Percentiles rank a stretch among this genome's conserved stretches.
These are phyloP conservation scores for Aspergillus ustus DNA, from an alignment of 2,329 filamentous ascomycete species.

Conservation along the genomic window DNA sequence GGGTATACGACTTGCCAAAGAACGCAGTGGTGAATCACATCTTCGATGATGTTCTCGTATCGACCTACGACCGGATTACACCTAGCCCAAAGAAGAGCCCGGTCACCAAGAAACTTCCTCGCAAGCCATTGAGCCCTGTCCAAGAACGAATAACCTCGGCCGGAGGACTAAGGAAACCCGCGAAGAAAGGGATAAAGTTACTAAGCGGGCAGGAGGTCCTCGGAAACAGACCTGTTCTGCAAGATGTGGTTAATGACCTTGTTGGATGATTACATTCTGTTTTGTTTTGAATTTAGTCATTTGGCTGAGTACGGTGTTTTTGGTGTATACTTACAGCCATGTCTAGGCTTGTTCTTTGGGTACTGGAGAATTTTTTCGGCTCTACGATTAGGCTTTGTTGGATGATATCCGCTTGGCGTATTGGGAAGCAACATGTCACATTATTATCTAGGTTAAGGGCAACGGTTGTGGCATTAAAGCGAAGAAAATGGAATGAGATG, in stretches of 20 bases:
- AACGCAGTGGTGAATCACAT: constrained; percentile 69
- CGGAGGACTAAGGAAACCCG: constrained; percentile 56
- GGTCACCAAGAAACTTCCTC: constrained; percentile 27
- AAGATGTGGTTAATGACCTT: constrained; percentile 76
- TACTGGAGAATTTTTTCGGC: neutral
- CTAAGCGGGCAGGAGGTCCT: constrained; percentile 59
- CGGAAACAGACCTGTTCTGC: constrained; percentile 69
- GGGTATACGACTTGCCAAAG: constrained; percentile 74
- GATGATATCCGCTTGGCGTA: constrained; percentile 8
- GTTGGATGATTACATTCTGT: constrained; percentile 30
- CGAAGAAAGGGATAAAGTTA: constrained; percentile 63
- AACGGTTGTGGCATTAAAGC: neutral
- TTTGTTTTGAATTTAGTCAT: constrained; percentile 8
- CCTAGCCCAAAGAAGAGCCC: constrained; percentile 41
- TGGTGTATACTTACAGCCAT: constrained; percentile 1
- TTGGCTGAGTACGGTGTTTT: constrained; percentile 4
- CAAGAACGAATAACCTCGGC: constrained; percentile 33
- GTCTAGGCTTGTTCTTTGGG: neutral
- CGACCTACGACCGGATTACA: constrained; percentile 30
- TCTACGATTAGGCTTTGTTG: constrained; percentile 13
- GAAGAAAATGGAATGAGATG: neutral
- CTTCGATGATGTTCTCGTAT: constrained; percentile 58
- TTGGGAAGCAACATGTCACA: neutral
- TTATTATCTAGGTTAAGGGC: neutral
- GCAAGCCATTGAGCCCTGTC: constrained; percentile 38